Percentiles rank a stretch among this genome's conserved stretches.
These are phyloP conservation scores for Beta vulgaris DNA, from an alignment of 148 eudicot genomes.

Conservation along the genomic window DNA sequence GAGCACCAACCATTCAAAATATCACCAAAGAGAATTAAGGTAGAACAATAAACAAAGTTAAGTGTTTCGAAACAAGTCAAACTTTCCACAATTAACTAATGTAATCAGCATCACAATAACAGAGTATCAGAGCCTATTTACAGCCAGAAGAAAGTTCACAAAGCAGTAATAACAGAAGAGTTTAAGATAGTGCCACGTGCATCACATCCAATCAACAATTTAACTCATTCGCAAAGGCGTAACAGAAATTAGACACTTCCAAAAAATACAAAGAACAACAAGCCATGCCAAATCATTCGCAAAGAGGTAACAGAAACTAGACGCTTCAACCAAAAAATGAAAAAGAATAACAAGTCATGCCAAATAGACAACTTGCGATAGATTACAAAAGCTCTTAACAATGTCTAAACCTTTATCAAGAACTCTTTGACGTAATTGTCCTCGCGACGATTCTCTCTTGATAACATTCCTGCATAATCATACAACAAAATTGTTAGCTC, in stretches of 20 bases:
- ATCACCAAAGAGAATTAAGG: background rate
- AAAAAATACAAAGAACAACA: too few relatives aligned
- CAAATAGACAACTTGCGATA: background rate
- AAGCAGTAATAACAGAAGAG: too few relatives aligned
- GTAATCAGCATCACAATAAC: too few relatives aligned
- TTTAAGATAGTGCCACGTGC: background rate
- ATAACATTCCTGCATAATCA: conserved; percentile 35
- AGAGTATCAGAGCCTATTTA: too few relatives aligned
- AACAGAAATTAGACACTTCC: too few relatives aligned
- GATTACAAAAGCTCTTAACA: background rate
- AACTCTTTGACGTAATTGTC: conserved; percentile 33
- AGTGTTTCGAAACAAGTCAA: too few relatives aligned
- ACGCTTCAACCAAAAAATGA: background rate
- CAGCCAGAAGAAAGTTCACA: too few relatives aligned
- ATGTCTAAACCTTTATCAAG: conserved; percentile 30
- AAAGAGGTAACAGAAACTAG: background rate
- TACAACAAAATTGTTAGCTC: background rate
- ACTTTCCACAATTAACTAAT: too few relatives aligned
- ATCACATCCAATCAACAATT: background rate
- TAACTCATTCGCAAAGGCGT: background rate
- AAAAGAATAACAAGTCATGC: background rate
- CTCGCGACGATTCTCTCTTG: conserved; percentile 26
- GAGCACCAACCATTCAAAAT: background rate
- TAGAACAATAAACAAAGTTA: too few relatives aligned
- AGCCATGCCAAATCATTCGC: background rate